Percentiles rank a stretch among this genome's conserved stretches.
Conservation (phyloP, 2,329 filamentous ascomycete species). For the Pseudogymnoascus sp. region DNA sequence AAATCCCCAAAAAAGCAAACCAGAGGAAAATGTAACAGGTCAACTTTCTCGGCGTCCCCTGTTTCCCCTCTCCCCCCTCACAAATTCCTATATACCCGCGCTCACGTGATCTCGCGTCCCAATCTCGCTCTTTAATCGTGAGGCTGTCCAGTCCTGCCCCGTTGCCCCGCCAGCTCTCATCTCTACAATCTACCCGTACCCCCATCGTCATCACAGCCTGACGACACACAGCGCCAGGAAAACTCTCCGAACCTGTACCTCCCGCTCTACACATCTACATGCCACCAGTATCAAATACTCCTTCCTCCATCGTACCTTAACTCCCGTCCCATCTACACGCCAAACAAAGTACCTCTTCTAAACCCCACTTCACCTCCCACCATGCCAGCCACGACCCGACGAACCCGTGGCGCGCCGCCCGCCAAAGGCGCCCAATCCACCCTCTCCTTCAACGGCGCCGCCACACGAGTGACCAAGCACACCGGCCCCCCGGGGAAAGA, state of each 20-base stretch:
- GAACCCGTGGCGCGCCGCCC: slow-evolving; percentile 29
- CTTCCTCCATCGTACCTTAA: background rate
- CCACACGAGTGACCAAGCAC: slow-evolving; percentile 49
- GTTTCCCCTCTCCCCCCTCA: background rate
- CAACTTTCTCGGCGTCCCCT: background rate
- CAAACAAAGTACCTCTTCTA: background rate
- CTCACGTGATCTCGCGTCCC: background rate
- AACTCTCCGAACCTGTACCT: slow-evolving; percentile 1
- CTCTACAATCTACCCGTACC: background rate
- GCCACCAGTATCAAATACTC: background rate
- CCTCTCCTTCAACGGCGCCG: slow-evolving; percentile 51
- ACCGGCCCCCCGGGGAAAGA: slow-evolving; percentile 13
- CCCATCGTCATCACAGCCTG: background rate
- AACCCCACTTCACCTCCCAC: background rate
- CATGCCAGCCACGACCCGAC: slow-evolving; percentile 36
- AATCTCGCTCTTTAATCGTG: background rate
- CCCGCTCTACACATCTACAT: background rate
- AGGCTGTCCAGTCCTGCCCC: background rate
- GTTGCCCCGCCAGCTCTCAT: background rate
- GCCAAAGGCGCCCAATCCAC: slow-evolving; percentile 41
- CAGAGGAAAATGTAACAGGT: background rate
- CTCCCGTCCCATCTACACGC: background rate
- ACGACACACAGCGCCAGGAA: background rate
- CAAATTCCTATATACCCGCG: background rate
- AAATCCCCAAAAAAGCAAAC: background rate